Evolutionary conservation across 2,329 filamentous ascomycete species (phyloP), one percentile per base, ranked within the genome.

Genomic region (Salinomyces thailandicus): DNA sequence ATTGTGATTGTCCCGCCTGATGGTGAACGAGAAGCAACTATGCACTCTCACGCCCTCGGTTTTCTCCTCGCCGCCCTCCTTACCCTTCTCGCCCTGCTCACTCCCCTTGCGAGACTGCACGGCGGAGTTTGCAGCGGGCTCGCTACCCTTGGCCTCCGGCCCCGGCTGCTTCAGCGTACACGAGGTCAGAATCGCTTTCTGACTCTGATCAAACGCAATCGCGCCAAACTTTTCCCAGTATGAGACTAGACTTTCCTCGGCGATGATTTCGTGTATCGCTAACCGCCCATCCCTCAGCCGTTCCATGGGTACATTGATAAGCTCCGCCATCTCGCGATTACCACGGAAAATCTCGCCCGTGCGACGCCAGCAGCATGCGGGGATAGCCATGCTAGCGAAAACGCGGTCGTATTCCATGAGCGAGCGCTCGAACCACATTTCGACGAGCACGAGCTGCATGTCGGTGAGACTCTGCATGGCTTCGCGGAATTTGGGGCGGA

Each of bases 221-320:
- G 86, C 89, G 34, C 89, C 87, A 55, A 98, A 98, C 54, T 98
- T 94, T 62, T 98, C 91, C 91, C 91, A 98, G 55, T 98, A 98
- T 51, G 85, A 84, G 37, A 96, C 91, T 42, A 94, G 75, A 27
- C 87, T 93, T 43, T 93, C 85, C 64, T 98, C 91, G 2, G 85
- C 86, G 30, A 98, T 76, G 45, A 98, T 93, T 59, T 98, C 87
- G 58, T 98, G 91, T 32, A 98, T 73, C 9, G 91, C 85, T 46
- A 96, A 80, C 53, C 93, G 93, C 43, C 91, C 91, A 65, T 96
- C 91, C 68, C 89, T 75, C 46, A 98, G 63, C 42, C 78, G 79
- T 52, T 95, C 89, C 50, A 95, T 87, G 0, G 86, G 85, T 18
- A 95, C 86, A 50, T 87, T 79, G 45, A 98, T 89, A 39, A 98